These are phyloP conservation scores for Corchorus capsularis DNA, from an alignment of 345 rosid genomes.

Conservation along the genomic window DNA sequence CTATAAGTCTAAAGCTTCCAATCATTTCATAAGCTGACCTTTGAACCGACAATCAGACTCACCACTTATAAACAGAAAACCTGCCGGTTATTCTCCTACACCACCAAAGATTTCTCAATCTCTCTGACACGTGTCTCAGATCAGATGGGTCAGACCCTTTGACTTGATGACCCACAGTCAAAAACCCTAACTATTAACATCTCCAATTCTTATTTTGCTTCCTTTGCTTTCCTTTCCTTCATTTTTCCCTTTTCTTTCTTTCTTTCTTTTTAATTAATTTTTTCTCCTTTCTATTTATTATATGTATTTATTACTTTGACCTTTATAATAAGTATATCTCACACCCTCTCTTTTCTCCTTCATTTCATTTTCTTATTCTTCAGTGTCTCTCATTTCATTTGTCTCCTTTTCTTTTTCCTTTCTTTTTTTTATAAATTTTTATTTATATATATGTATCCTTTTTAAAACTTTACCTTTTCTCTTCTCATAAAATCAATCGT, in stretches of 20 bases:
- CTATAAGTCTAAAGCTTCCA: slow-evolving; percentile 37
- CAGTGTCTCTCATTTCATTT: slow-evolving; percentile 20
- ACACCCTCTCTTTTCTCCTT: slow-evolving; percentile 12
- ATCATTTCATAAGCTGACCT: slow-evolving; percentile 69
- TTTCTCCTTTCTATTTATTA: neutral
- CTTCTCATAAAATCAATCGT: neutral
- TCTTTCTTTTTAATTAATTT: neutral
- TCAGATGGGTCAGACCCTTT: slow-evolving; percentile 48
- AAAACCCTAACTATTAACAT: slow-evolving; percentile 27
- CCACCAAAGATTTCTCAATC: slow-evolving; percentile 26
- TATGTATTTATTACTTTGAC: slow-evolving; percentile 41
- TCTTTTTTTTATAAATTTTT: slow-evolving; percentile 10
- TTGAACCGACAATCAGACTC: slow-evolving; percentile 47
- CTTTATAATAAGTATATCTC: slow-evolving; percentile 22
- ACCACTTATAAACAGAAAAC: slow-evolving; percentile 30
- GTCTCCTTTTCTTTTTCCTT: slow-evolving; percentile 20
- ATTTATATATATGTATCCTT: neutral
- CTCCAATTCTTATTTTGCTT: neutral
- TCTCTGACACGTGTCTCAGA: slow-evolving; percentile 53
- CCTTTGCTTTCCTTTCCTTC: neutral
- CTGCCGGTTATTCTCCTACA: slow-evolving; percentile 77
- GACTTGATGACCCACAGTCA: slow-evolving; percentile 54
- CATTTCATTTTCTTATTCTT: slow-evolving; percentile 29
- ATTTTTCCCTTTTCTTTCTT: neutral
- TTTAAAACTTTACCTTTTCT: slow-evolving; percentile 37